Base-by-base conservation (phyloP, 208 protist genomes). In the Leishmania tarentolae region DNA sequence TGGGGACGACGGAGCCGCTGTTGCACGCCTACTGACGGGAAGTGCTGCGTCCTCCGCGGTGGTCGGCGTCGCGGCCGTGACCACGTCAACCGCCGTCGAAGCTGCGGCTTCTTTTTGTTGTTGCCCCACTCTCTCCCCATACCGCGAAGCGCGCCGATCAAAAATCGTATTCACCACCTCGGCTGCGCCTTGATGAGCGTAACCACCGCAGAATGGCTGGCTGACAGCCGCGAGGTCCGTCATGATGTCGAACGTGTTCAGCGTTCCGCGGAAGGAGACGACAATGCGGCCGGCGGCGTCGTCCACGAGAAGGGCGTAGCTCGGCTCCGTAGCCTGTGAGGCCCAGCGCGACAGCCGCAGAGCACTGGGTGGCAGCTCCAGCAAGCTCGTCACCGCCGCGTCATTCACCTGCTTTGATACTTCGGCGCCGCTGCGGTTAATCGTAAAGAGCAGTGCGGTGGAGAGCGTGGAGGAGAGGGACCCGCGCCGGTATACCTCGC, bases 231-330 rank as follows among this genome's bases (percentile, higher is more conserved):
- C 91, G 31, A 91, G 75, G 69, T 95, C 91, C 35, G 86, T 92
- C 61, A 93, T 82, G 31, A 95, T 86, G 68, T 95, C 91, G 17
- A 80, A 85, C 63, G 90, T 86, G 53, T 81, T 87, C 46, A 93
- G 68, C 52, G 89, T 93, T n/a, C 91, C 91, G 11, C 91, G 87
- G 76, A 95, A 95, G 6, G 88, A 61, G 31, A 93, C 79, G 37
- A 95, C 88, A 56, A 95, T 91, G 74, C 84, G 83, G 46, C 74
- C 76, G 31, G 84, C 61, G n/a, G 63, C 71, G 75, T 92, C 82
- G 61, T 95, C 89, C 24, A 92, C 79, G 15, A 93, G 74, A 19
- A 93, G 77, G 19, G 68, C 79, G 82, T 93, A 95, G 78, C 85
- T 95, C 61, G 90, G 83, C 78, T 93, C 91, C 19, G 77, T 83